Base-by-base conservation (phyloP, 2,329 filamentous ascomycete genomes). In the Scytalidium sp. region DNA sequence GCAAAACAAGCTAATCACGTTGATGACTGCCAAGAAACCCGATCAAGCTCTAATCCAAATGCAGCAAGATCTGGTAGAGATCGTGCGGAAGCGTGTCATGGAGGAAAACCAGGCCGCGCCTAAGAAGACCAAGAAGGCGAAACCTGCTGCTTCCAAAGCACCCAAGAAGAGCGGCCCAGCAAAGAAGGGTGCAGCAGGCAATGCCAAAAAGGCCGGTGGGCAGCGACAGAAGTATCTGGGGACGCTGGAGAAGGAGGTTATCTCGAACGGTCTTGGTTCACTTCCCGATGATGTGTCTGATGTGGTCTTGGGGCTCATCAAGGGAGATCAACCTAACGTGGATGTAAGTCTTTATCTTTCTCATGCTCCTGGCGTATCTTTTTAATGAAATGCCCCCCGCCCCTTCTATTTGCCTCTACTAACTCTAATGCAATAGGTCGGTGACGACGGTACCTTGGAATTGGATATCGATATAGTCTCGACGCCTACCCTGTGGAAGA, bases 241-340 rank as follows among this genome's bases (percentile, higher is more conserved):
- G 41, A 85, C 83, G 7, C 81, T 86, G 3, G 91, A 99, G 70
- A 97, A 97, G 75, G 90, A 94, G 50, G 83, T 92, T 57, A 95
- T 99, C 50, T 93, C 90, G 1, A 85, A 87, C 51, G 88, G 88
- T 13, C 94, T 96, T 56, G 88, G 86, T 60, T 85, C 85, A 54
- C 82, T 97, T 50, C 85, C 91, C 17, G 86, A 87, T 45, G 75
- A 78, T n/a, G 84, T 90, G 57, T 87, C 96, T 63, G 80, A 85
- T 45, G 83, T 84, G 58, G 90, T 93, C 0, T 89, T 97, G 25
- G 83, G 87, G 52, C 92, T 97, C 54, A 97, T 99, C 64, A 90
- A 95, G 67, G 83, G 83, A 56, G 93, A 96, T 58, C 69, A 89
- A 74, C 73, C 89, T 71, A 75, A 87, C 76, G 76, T 94, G 73